These are phyloP conservation scores for Backusella luteola DNA, from an alignment of 192 early-diverging fungal species.

Conservation along the genomic window DNA sequence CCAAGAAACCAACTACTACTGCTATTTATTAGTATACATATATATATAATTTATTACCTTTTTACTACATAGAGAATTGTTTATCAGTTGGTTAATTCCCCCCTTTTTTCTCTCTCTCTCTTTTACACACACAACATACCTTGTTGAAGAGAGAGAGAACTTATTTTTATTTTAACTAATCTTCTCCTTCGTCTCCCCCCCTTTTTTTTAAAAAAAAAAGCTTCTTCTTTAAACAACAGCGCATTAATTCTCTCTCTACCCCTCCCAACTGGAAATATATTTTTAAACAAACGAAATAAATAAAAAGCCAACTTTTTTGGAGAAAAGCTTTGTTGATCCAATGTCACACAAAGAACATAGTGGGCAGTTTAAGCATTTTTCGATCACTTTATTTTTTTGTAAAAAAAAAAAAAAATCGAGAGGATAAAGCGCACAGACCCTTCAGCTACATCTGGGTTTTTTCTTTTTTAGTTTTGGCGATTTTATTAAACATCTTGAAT, in stretches of 20 bases:
- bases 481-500: background rate
- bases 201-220: background rate
- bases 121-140: no score
- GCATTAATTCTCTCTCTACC: background rate
- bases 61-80: background rate
- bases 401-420: background rate
- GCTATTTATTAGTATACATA: background rate
- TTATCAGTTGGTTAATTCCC: background rate
- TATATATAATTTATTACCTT: background rate
- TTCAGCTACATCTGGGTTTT: background rate
- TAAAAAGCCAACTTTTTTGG: background rate
- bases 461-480: background rate
- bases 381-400: background rate
- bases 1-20: background rate
- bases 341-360: background rate
- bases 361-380: background rate
- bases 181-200: background rate
- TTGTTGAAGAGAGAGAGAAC: background rate
- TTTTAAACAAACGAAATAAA: background rate
- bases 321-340: background rate
- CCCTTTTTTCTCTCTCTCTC: background rate
- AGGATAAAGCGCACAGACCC: background rate
- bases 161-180: background rate
- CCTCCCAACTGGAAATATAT: background rate
- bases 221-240: background rate